Percentiles rank a stretch among this genome's conserved stretches.
Conservation (phyloP, 306 rosid genomes). For the Glycine latifolia region DNA sequence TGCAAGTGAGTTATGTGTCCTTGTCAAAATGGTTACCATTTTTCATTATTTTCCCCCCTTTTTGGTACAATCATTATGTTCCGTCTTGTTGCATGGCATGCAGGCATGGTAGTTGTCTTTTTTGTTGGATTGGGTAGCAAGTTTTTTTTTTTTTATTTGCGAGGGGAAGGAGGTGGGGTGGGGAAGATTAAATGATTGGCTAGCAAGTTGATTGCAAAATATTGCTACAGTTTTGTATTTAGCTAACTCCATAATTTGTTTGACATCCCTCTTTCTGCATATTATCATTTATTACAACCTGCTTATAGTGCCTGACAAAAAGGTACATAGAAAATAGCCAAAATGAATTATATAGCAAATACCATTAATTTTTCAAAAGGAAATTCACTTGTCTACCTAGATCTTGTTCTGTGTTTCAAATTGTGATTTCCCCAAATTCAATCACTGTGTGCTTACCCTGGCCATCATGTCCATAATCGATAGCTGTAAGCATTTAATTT, state of each 20-base stretch:
- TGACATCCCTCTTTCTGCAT: background rate
- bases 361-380: background rate
- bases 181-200: no score
- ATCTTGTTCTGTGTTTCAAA: constrained; percentile 16
- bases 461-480: background rate
- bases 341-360: constrained; percentile 26
- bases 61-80: no score
- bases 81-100: no score
- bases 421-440: background rate
- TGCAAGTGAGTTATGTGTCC: constrained; percentile 13
- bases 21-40: background rate
- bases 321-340: background rate
- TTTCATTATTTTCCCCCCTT: no score
- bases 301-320: background rate
- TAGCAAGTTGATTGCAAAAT: no score
- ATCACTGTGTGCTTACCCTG: constrained; percentile 19
- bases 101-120: no score
- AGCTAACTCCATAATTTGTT: no score
- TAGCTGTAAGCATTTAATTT: background rate
- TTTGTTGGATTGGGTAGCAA: no score
- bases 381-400: constrained; percentile 1
- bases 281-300: constrained; percentile 8
- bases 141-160: no score
- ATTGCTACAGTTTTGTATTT: no score
- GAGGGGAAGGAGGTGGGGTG: no score